Base-by-base conservation (phyloP, 2,329 filamentous ascomycete species). In the Aspergillus eucalypticola region DNA sequence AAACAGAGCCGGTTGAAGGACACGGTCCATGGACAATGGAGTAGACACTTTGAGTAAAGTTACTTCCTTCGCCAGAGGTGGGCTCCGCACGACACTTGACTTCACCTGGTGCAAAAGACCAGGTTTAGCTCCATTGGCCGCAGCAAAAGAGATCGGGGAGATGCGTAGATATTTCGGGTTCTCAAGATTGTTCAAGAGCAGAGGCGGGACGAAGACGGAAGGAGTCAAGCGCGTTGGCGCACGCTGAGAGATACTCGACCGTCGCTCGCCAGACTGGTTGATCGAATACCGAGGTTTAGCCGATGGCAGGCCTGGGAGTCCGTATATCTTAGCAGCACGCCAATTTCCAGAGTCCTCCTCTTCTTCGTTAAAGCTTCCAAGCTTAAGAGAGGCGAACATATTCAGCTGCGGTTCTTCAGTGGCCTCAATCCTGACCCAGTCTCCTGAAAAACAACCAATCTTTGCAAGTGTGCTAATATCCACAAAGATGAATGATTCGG, bases 361-460 rank as follows among this genome's bases (percentile, higher is more conserved):
- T 64, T 67, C 68, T 19, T 76, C 70, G 50, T 71, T 74, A 48
- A 78, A 73, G 59, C 72, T 70, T 62, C 76, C 73, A 88, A 90
- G 54, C 84, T 90, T 66, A 86, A 86, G 17, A 83, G 90, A 73
- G 86, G 89, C 15, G 81, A 79, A 21, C 85, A 89, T 60, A 35
- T 78, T 78, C n/a, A 73, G 55, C 58, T 76, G 75, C 2, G 91
- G 90, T 71, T 92, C 91, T 65, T 90, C 84, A 0, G 90, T 85
- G 5, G 86, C 83, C 76, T 96, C 92, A 10, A 97, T 82, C 21
- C 90, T 88, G 10, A 96, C 92, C 95, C 95, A 99, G 72, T 99
- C 95, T 29, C 95, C 95, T 0, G 94, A 98, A 73, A 99, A 99
- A 75, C 94, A 98, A 15, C 94, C 93, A 56, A 99, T 89, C 67